Evolutionary conservation across 2,329 filamentous ascomycete genomes (phyloP).

Genomic region (Xylariales sp.): DNA sequence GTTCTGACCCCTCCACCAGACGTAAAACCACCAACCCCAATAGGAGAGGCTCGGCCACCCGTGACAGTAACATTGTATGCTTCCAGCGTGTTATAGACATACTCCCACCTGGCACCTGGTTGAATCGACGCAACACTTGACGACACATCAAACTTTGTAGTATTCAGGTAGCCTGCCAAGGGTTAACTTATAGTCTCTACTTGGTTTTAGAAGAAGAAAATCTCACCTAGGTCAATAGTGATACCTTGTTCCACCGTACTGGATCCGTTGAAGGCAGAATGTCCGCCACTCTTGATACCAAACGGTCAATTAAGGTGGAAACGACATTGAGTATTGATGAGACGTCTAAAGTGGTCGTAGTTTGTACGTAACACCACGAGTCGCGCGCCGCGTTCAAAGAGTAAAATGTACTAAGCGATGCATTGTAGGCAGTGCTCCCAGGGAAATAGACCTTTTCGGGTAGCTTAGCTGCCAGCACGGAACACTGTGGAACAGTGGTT

Average conservation of each 20-base stretch:
- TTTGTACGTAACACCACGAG: conserved; percentile 6
- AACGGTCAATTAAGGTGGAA: conserved; percentile 10
- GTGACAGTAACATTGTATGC: conserved; percentile 13
- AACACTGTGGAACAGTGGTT: too few relatives aligned
- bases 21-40: conserved; percentile 22
- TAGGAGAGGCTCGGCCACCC: conserved; percentile 16
- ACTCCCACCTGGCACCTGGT: conserved; percentile 17
- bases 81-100: conserved; percentile 15
- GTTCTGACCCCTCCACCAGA: conserved; percentile 18
- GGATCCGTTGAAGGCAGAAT: conserved; percentile 4
- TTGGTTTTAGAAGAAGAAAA: background rate
- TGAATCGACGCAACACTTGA: conserved; percentile 25
- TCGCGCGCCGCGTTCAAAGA: background rate
- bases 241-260: conserved; percentile 8
- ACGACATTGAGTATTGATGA: conserved; percentile 3
- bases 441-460: conserved; percentile 1
- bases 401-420: background rate
- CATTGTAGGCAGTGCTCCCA: background rate
- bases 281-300: conserved; percentile 9
- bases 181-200: background rate
- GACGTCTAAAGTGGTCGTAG: conserved; percentile 4
- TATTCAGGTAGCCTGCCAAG: conserved; percentile 16
- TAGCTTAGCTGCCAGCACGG: background rate
- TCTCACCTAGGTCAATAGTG: conserved; percentile 11
- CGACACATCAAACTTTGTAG: conserved; percentile 19